Conservation (phyloP, 768 basidiomycete genomes). For the Leucogyrophana mollusca region DNA sequence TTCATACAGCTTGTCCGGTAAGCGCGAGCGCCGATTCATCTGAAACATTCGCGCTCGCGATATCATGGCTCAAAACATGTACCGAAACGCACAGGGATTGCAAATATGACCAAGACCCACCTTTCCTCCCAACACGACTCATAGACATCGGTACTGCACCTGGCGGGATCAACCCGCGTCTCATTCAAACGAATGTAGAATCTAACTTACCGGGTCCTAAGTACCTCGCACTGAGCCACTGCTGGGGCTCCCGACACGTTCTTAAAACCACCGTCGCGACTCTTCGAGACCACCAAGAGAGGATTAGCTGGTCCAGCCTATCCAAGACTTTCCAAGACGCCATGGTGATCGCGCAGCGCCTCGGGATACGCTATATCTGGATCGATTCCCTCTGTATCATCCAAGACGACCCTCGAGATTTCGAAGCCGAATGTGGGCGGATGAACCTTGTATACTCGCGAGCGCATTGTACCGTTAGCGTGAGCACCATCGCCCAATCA, state of each 20-base stretch:
- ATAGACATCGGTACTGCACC: too few relatives aligned
- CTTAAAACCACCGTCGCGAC: slow-evolving; percentile 10
- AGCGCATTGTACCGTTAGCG: slow-evolving; percentile 18
- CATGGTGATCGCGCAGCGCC: slow-evolving; percentile 13
- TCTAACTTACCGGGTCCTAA: too few relatives aligned
- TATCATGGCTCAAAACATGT: too few relatives aligned
- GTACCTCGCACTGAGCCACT: slow-evolving; percentile 24
- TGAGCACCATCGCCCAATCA: too few relatives aligned
- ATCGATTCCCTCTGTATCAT: slow-evolving; percentile 23
- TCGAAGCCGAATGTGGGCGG: slow-evolving; percentile 13
- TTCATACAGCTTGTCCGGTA: too few relatives aligned
- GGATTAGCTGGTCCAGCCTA: slow-evolving; percentile 6
- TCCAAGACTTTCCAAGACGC: slow-evolving; percentile 23
- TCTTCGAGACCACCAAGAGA: slow-evolving; percentile 5
- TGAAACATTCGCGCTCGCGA: too few relatives aligned
- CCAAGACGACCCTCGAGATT: slow-evolving; percentile 16
- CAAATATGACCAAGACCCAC: too few relatives aligned
- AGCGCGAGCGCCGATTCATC: too few relatives aligned
- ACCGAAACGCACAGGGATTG: too few relatives aligned
- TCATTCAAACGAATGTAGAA: too few relatives aligned
- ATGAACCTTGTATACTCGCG: slow-evolving; percentile 20
- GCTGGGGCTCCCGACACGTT: slow-evolving; percentile 14
- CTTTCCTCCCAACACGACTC: too few relatives aligned
- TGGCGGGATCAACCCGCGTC: too few relatives aligned
- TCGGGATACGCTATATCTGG: slow-evolving; percentile 24